Conservation (phyloP, 208 protist species). For the Leishmania major region DNA sequence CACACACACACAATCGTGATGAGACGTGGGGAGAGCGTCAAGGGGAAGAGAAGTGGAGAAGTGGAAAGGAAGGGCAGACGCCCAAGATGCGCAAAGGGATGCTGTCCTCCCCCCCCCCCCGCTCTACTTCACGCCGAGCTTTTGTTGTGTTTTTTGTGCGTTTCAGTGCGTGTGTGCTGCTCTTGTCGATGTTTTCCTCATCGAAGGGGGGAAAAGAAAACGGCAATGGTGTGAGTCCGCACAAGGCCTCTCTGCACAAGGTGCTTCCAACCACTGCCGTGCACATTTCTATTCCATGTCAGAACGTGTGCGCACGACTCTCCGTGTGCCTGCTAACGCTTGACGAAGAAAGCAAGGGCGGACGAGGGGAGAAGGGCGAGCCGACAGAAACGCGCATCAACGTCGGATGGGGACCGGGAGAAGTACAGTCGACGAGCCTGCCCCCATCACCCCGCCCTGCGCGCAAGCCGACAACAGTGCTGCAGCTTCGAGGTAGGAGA, state of each 20-base stretch:
- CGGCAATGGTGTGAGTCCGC: background rate
- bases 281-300: background rate
- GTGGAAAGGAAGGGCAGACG: background rate
- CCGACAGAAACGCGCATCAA: background rate
- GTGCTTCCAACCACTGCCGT: too few species aligned
- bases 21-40: background rate
- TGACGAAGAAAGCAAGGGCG: background rate
- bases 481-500: background rate
- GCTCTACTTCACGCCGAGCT: background rate
- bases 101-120: background rate
- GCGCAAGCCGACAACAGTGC: background rate
- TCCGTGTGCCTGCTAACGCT: background rate
- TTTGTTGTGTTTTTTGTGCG: background rate
- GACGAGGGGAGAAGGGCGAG: background rate
- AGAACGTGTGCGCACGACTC: background rate
- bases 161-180: background rate
- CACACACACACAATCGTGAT: background rate
- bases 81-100: background rate
- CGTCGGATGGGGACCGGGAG: background rate
- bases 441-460: background rate
- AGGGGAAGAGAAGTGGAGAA: background rate
- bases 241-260: background rate
- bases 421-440: too few species aligned
- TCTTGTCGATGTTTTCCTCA: background rate
- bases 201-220: too few species aligned